Evolutionary conservation across 2,329 filamentous ascomycete species (phyloP), one percentile per base, ranked within the genome.

Genomic region (Fusarium globosum): DNA sequence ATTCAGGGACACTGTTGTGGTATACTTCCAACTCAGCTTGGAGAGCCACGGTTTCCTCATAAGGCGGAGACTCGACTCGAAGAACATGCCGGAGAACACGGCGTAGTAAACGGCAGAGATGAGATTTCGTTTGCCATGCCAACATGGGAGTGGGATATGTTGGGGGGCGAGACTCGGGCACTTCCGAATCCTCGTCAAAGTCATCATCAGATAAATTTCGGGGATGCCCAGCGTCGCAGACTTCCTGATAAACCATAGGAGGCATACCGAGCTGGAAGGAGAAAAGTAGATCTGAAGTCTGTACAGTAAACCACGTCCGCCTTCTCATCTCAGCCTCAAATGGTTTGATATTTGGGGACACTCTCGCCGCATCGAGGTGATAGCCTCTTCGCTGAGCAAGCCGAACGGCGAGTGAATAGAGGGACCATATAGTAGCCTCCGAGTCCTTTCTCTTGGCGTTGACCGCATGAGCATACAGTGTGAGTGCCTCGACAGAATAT

Each of bases 201-300:
- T 89, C 87, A 18, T 85, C 82, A 68, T 89, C 87, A 56, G 79
- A 81, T 13, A 88, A 78, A 73, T 87, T 88, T 13, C 82, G 79
- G 14, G 86, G 86, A 23, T 83, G 80, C 15, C 80, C 81, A 4
- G 84, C 85, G 72, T 88, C 86, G 72, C 82, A 86, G 38, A 85
- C 82, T 20, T 83, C 82, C n/a, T 85, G 81, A 56, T 85, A 81
- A 53, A 88, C 82, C 61, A 85, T 84, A n/a, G 85, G 80, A 3
- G 87, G 86, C 76, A 88, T 83, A 14, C 87, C 86, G n/a, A 87
- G 83, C 77, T 88, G 86, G 67, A 86, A 87, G 2, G 86, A 86
- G 51, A 87, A 84, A 6, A 88, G 71, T 9, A 85, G 78, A 72
- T 89, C 87, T 23, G 84, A 85, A 2, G 85, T 80, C 69, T 86